A percentile compares a stretch with the other conserved stretches of the same genome.
These are phyloP conservation scores for Fusarium paranaense DNA, from an alignment of 2,329 filamentous ascomycete genomes.

Conservation along the genomic window DNA sequence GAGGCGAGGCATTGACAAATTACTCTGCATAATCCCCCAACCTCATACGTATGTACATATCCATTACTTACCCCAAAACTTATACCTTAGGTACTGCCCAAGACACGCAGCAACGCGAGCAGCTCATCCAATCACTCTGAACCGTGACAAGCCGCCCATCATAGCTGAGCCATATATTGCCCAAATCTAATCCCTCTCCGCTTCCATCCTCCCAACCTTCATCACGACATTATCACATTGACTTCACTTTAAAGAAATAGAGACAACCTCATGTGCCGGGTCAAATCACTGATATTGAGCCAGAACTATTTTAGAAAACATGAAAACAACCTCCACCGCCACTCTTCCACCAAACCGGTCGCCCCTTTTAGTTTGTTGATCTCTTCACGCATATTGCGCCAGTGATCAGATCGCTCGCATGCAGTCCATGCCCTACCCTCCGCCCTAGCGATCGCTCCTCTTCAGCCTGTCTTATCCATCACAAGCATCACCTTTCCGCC, in stretches of 20 bases:
- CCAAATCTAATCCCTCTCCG: not conserved
- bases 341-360: conserved; percentile 50
- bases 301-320: conserved; percentile 24
- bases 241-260: not conserved
- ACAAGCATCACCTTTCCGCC: not conserved
- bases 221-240: not conserved
- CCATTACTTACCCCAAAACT: not conserved
- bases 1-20: not conserved
- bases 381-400: conserved; percentile 1
- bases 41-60: not conserved
- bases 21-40: not conserved
- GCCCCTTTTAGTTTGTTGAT: conserved; percentile 46
- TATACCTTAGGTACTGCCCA: not conserved
- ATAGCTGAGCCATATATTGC: not conserved
- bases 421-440: conserved; percentile 24
- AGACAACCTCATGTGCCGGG: conserved; percentile 3
- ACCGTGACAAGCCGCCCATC: not conserved
- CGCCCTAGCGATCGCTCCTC: conserved; percentile 30
- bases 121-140: not conserved
- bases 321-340: conserved; percentile 49
- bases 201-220: not conserved
- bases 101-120: not conserved
- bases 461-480: not conserved
- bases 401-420: conserved; percentile 31
- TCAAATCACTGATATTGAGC: conserved; percentile 19